Base-by-base conservation (phyloP, 1,284 basidiomycete genomes). In the Phaffia rhodozyma region DNA sequence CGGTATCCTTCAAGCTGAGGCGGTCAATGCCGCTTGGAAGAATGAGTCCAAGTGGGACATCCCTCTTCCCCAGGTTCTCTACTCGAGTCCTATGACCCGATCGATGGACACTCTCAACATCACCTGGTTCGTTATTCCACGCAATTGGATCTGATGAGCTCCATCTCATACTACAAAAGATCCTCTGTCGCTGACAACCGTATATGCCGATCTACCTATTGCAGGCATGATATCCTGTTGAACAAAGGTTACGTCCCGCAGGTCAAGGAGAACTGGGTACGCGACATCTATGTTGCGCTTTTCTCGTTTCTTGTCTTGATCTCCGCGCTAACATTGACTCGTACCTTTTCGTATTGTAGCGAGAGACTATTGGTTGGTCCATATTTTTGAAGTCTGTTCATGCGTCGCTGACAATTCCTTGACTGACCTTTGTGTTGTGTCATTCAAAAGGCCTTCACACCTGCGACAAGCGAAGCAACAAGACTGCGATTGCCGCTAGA, bases 381-480 rank as follows among this genome's bases (percentile, higher is more conserved):
- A 16, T 43, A 43, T 43, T 11, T 11, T 11, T 7, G 16, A 43
- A 2, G 29, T 13, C 9, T 23, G n/a, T 9, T 9, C 30, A 7
- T 16, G 5, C 9, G 21, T 32, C 0, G 23, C 21, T n/a, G n/a
- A n/a, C n/a, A n/a, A n/a, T n/a, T n/a, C n/a, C n/a, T n/a, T n/a
- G n/a, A n/a, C n/a, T n/a, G n/a, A n/a, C n/a, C n/a, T n/a, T n/a
- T n/a, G n/a, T n/a, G n/a, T n/a, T n/a, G n/a, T n/a, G n/a, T n/a
- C 38, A 7, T 43, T 27, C 18, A 18, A 5, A 25, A 29, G 20
- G 27, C 5, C 30, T 47, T 1, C 50, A 54, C 43, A 74, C 71
- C 56, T 73, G 74, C 67, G 74, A 74, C 52, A 38, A 70, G 60
- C 64, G 74, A 11, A 69, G 67, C n/a, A 68, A 64, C 57, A 71